These are phyloP conservation scores for Citrus sp. DNA, from an alignment of 345 rosid genomes.

Conservation along the genomic window DNA sequence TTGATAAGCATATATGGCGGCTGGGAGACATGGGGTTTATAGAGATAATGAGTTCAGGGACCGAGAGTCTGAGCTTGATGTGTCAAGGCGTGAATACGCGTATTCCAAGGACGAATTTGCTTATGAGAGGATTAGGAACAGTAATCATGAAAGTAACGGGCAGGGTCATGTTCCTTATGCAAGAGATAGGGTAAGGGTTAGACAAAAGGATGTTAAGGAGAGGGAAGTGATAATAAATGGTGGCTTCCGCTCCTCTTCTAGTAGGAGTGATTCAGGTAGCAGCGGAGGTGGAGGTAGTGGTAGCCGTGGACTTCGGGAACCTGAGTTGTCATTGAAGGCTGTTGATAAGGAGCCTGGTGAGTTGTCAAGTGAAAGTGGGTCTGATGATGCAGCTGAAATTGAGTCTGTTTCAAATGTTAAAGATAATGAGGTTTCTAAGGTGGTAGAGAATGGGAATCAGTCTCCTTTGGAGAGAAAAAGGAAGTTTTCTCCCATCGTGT, in stretches of 20 bases:
- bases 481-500: slow-evolving; percentile 94
- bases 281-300: slow-evolving; percentile 44
- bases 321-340: slow-evolving; percentile 37
- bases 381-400: slow-evolving; percentile 62
- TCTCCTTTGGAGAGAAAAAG: slow-evolving; percentile 66
- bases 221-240: slow-evolving; percentile 55
- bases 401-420: slow-evolving; percentile 48
- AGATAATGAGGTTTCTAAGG: slow-evolving; percentile 36
- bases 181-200: slow-evolving; percentile 50
- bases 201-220: slow-evolving; percentile 67
- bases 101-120: slow-evolving; percentile 47
- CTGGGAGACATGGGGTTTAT: slow-evolving; percentile 77
- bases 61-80: slow-evolving; percentile 52
- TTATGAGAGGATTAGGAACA: slow-evolving; percentile 37
- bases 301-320: slow-evolving; percentile 36
- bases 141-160: slow-evolving; percentile 31
- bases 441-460: slow-evolving; percentile 44
- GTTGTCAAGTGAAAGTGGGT: slow-evolving; percentile 97
- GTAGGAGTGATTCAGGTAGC: slow-evolving; percentile 60
- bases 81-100: slow-evolving; percentile 41
- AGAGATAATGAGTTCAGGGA: slow-evolving; percentile 62
- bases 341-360: slow-evolving; percentile 97
- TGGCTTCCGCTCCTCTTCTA: slow-evolving; percentile 45
- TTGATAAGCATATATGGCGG: slow-evolving; percentile 51
- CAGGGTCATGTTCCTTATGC: slow-evolving; percentile 32